Evolutionary conservation across 2,329 filamentous ascomycete species (phyloP).

Genomic region (Colletotrichum orchidophilum): DNA sequence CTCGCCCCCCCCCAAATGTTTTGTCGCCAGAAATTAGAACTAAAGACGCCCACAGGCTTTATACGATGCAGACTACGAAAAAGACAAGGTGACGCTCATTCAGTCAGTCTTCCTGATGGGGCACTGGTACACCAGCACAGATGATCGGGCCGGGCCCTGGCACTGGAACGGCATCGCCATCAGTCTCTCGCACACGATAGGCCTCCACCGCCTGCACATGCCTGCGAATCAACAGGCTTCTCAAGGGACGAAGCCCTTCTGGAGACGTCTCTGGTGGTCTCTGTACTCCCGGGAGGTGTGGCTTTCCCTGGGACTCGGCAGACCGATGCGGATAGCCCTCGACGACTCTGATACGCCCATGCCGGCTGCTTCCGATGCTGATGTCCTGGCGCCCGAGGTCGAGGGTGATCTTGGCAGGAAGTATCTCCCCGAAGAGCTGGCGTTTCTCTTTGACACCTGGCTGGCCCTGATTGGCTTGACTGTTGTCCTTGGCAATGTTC

Average conservation of each 20-base stretch:
- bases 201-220: constrained; percentile 46
- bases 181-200: constrained; percentile 51
- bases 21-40: too few species aligned
- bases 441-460: constrained; percentile 13
- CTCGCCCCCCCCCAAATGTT: neutral
- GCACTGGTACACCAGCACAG: constrained; percentile 52
- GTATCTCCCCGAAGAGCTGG: constrained; percentile 6
- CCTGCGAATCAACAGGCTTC: neutral
- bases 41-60: neutral
- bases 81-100: constrained; percentile 50
- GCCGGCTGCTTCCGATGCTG: constrained; percentile 15
- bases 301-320: constrained; percentile 25
- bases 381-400: constrained; percentile 10
- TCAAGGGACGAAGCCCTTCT: constrained; percentile 15
- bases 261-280: constrained; percentile 29
- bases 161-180: constrained; percentile 57
- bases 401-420: neutral
- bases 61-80: constrained; percentile 43
- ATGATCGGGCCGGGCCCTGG: constrained; percentile 53
- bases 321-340: constrained; percentile 25
- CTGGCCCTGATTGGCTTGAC: neutral
- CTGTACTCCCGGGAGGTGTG: constrained; percentile 17
- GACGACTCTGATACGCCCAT: constrained; percentile 22
- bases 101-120: constrained; percentile 53
- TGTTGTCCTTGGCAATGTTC: neutral